Base-by-base conservation (phyloP, 148 eudicot species). In the Amaranthus hypochondriacus region DNA sequence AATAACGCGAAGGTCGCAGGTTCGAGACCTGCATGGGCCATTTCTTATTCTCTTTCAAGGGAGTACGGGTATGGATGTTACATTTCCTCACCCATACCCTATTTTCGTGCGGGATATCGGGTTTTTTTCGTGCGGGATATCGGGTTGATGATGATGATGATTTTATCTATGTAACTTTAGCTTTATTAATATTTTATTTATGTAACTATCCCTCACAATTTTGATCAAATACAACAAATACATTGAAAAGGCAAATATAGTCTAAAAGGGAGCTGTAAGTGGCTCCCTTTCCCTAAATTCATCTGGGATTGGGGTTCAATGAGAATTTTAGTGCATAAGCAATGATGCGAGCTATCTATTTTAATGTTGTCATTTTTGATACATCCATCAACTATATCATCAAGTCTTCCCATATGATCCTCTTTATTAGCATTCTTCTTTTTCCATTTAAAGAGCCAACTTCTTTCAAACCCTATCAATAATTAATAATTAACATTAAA, bases 21-120 rank as follows among this genome's bases (percentile, higher is more conserved):
- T 88, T 90, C 87, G 92, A 90, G 84, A 87, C 89, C 89, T 90
- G 89, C 88, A 88, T 90, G 86, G 92, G 96, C 89, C 92, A 88
- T 4, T 28, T 28, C 0, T 28, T 28, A 28, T 28, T 28, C 39
- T 2, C 0, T 28, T 2, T 2, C 39, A 28, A 28, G 1, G 39
- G 2, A 28, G 39, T 28, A 28, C 39, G 39, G 2, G 39, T 28
- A 28, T 28, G 2, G 39, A 28, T 28, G 39, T 28, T 2, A 28
- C 39, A 28, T 28, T 28, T 2, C 39, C 39, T 28, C 39, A 28
- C 39, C 39, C 39, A 28, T 1, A 28, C 39, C 39, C 39, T 28
- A 2, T 18, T 18, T 18, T 18, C 18, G 18, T 18, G 18, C 18
- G 18, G n/a, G n/a, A n/a, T n/a, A n/a, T n/a, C n/a, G n/a, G n/a